Evolutionary conservation across 208 protist species (phyloP).

Genomic region (Leishmania guyanensis): DNA sequence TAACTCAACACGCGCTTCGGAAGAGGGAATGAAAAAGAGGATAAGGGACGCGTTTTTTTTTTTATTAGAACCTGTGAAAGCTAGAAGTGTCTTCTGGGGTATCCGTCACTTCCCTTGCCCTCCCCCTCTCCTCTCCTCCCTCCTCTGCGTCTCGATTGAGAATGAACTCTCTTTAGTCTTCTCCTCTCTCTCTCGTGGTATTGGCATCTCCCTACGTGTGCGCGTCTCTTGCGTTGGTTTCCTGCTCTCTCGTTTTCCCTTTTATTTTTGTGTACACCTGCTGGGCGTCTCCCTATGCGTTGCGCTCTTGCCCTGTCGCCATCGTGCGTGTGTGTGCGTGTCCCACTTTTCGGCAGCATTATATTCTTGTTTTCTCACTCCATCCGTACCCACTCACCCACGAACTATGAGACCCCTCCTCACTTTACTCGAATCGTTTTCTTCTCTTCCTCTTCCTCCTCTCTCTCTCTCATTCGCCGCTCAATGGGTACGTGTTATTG

Average conservation of each 20-base stretch:
- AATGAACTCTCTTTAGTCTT: constrained; percentile 5
- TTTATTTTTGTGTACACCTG: constrained; percentile 1
- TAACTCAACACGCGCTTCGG: neutral
- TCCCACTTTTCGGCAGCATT: neutral
- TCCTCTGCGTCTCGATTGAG: constrained; percentile 9
- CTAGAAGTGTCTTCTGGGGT: neutral
- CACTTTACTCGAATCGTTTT: neutral
- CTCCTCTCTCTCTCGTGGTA: constrained; percentile 2
- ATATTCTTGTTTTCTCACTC: neutral
- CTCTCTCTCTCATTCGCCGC: neutral
- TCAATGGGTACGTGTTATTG: neutral
- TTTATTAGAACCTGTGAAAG: too few species aligned
- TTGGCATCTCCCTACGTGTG: neutral
- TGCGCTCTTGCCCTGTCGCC: neutral
- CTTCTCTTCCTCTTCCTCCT: neutral
- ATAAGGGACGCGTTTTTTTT: neutral
- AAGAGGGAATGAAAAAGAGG: neutral
- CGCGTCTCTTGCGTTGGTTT: neutral
- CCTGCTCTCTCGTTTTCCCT: neutral
- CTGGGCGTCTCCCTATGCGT: neutral
- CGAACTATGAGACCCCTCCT: neutral
- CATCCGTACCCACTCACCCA: neutral
- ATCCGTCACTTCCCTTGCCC: neutral
- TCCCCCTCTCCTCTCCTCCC: neutral
- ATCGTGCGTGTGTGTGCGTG: neutral